Conservation (phyloP, 257 asterid species). For the Eustoma russellianum region DNA sequence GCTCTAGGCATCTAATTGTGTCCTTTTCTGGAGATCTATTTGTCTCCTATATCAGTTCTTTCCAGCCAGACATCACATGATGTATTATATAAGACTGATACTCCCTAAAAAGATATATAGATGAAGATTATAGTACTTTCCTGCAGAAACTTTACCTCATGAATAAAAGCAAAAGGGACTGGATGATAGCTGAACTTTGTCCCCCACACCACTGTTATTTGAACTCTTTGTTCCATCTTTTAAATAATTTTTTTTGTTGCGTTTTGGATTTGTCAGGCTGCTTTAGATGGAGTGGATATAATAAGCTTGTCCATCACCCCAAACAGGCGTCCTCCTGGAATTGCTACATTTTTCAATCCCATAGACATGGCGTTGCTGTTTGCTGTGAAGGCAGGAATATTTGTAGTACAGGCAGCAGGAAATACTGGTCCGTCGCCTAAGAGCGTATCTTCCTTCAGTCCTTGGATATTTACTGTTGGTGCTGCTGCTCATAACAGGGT, state of each 20-base stretch:
- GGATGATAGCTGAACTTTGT: no score
- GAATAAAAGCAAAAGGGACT: no score
- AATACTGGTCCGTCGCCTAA: constrained; percentile 96
- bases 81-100: no score
- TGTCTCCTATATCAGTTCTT: no score
- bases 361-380: constrained; percentile 96
- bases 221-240: no score
- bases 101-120: no score
- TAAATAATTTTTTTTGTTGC: background rate
- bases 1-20: no score
- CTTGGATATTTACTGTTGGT: constrained; percentile 95
- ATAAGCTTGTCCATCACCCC: constrained; percentile 96
- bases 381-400: constrained; percentile 76
- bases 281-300: constrained; percentile 90
- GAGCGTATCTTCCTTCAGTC: constrained; percentile 88
- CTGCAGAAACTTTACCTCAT: no score
- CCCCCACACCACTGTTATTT: no score
- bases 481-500: constrained; percentile 89
- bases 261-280: constrained; percentile 53
- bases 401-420: constrained; percentile 97
- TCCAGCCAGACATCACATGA: no score
- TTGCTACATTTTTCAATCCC: constrained; percentile 95
- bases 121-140: no score
- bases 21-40: no score
- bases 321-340: constrained; percentile 95